Evolutionary conservation across 225 moss, liverwort and hornwort genomes (phyloP).

Genomic region (Physcomitrellopsis africana): DNA sequence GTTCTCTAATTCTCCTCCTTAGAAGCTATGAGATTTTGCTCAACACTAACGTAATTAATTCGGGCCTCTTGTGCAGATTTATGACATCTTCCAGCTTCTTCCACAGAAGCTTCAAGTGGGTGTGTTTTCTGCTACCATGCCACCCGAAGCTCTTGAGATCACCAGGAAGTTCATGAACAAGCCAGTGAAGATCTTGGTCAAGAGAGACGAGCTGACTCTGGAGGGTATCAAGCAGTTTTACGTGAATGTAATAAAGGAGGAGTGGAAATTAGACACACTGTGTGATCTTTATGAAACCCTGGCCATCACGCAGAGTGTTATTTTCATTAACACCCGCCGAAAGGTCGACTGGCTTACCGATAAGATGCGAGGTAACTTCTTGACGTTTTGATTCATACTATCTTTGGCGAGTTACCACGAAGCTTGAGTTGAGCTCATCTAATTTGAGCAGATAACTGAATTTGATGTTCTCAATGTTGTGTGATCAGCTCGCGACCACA

Average conservation of each 20-base stretch:
- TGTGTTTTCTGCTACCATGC: constrained; percentile 71
- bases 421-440: background rate
- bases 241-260: constrained; percentile 67
- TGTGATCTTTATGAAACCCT: constrained; percentile 69
- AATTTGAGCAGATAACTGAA: background rate
- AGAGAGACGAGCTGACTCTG: constrained; percentile 68
- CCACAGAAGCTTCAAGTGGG: constrained; percentile 73
- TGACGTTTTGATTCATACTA: too few relatives aligned
- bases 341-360: constrained; percentile 70
- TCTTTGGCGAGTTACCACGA: background rate
- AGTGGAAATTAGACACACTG: constrained; percentile 72
- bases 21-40: background rate
- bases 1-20: background rate
- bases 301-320: constrained; percentile 72
- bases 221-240: constrained; percentile 83
- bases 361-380: constrained; percentile 56
- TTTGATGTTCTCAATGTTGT: background rate
- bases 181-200: constrained; percentile 71
- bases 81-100: constrained; percentile 71
- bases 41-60: background rate
- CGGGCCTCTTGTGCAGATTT: constrained; percentile 45
- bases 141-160: constrained; percentile 64
- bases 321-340: constrained; percentile 70
- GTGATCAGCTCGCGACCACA: constrained; percentile 60
- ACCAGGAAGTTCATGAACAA: constrained; percentile 80